A percentile compares a stretch with the other conserved stretches of the same genome.
Evolutionary conservation across 2,329 filamentous ascomycete species (phyloP).

Genomic region (Periconia macrospinosa): DNA sequence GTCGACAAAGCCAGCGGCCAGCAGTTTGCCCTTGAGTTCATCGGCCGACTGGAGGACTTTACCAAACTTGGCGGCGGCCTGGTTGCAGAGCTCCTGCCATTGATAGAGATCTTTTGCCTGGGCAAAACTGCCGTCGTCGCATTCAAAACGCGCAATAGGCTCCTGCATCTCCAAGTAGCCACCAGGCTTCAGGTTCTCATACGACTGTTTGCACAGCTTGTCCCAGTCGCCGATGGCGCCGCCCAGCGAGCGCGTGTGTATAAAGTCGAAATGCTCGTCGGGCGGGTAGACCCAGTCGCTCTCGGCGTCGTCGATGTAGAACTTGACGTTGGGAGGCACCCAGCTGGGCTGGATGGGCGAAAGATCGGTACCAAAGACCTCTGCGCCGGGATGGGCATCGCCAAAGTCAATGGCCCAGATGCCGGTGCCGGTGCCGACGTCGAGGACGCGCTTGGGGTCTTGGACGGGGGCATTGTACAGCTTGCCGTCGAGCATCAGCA

Average conservation of each 20-base stretch:
- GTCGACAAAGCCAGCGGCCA: conserved; percentile 36
- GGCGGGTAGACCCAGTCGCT: conserved; percentile 40
- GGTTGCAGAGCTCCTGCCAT: conserved; percentile 35
- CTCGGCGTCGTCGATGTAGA: conserved; percentile 48
- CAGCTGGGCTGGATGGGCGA: conserved; percentile 43
- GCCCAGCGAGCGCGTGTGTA: conserved; percentile 35
- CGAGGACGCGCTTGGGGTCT: conserved; percentile 27
- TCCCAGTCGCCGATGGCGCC: conserved; percentile 40
- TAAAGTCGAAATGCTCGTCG: conserved; percentile 40
- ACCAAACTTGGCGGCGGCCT: conserved; percentile 27
- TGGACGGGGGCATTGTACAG: conserved; percentile 38
- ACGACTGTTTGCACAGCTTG: conserved; percentile 25
- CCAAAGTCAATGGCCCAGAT: conserved; percentile 46
- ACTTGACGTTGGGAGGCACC: conserved; percentile 44
- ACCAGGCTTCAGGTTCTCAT: conserved; percentile 31
- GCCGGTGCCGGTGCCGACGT: conserved; percentile 46
- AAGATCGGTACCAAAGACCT: conserved; percentile 43
- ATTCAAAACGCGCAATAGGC: conserved; percentile 33
- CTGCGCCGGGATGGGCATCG: conserved; percentile 35
- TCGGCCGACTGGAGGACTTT: conserved; percentile 29
- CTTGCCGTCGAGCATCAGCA: conserved; percentile 38
- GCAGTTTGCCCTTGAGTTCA: conserved; percentile 28
- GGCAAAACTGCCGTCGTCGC: conserved; percentile 35
- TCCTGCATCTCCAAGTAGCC: conserved; percentile 43
- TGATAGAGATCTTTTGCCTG: conserved; percentile 21